Evolutionary conservation across 106 monocot genomes (phyloP), one percentile per base, ranked within the genome.

Genomic region (Dioscorea alata): DNA sequence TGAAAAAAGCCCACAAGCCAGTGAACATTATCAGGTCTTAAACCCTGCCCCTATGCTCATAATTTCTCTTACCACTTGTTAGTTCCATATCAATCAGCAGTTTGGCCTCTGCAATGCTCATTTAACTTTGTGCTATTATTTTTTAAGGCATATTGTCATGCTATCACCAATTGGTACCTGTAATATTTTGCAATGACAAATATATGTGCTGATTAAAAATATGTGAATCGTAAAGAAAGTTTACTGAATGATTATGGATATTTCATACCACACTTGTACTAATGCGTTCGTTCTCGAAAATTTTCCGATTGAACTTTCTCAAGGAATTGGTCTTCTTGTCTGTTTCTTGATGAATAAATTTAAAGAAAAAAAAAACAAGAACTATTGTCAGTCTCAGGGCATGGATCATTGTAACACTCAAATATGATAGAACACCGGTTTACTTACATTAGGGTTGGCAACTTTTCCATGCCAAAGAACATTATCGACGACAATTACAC

Each of bases 91-190:
- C 6, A 1, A 42, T 42, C 42, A 42, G 42, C 42, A 42, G 4
- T 42, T 5, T 42, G 6, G 42, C 42, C 42, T 42, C 42, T 42
- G 42, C 42, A 42, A 42, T 42, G 0, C 42, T 8, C 10, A 12
- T 34, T 69, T 57, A 73, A 49, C 22, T 54, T 25, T 73, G 48
- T 61, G 52, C 59, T 25, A 65, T 28, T 28, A 28, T 28, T 28
- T 69, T 74, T 92, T 95, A 53, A 82, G 85, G 69, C 96, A 96
- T 67, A 96, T 96, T 1, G 96, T 96, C 76, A 96, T 92, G 59
- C 96, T 91, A 74, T 96, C 96, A 12, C 95, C 95, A 50, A 96
- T 84, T 19, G 95, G 84, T 33, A 96, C 95, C 95, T 96, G 75
- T 52, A 32, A 63, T 6, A 42, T 42, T 42, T 42, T 6, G 9